These are phyloP conservation scores for Eremothecium sinecaudum DNA, from an alignment of 1,139 yeast species.

Conservation along the genomic window DNA sequence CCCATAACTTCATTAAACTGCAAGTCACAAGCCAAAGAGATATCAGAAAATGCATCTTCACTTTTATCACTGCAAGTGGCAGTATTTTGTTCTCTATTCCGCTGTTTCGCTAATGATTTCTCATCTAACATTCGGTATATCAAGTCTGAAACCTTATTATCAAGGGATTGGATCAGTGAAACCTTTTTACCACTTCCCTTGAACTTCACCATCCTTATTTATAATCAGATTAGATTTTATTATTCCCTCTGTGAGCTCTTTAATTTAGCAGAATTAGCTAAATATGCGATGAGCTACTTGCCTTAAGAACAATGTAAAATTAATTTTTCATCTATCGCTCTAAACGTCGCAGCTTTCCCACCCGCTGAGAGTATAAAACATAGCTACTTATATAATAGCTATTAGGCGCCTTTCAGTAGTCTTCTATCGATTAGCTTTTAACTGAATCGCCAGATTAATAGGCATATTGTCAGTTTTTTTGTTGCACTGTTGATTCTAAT, in stretches of 20 bases:
- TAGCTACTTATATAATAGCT: too few relatives aligned
- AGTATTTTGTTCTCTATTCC: slow-evolving; percentile 14
- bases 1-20: slow-evolving; percentile 41
- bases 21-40: slow-evolving; percentile 55
- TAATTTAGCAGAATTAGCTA: too few relatives aligned
- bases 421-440: too few relatives aligned
- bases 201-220: slow-evolving; percentile 22
- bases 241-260: too few relatives aligned
- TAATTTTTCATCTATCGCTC: too few relatives aligned
- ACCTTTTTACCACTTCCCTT: slow-evolving; percentile 16
- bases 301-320: background rate
- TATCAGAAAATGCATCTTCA: slow-evolving; percentile 28
- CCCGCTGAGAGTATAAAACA: too few relatives aligned
- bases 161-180: slow-evolving; percentile 32
- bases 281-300: too few relatives aligned
- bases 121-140: slow-evolving; percentile 45
- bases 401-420: too few relatives aligned
- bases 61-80: slow-evolving; percentile 21
- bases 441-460: too few relatives aligned
- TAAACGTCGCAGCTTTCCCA: too few relatives aligned
- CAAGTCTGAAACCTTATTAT: slow-evolving; percentile 42
- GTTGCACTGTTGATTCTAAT: too few relatives aligned
- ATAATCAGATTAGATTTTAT: background rate
- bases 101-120: slow-evolving; percentile 39
- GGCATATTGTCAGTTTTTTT: too few relatives aligned